A percentile compares a stretch with the other conserved stretches of the same genome.
These are phyloP conservation scores for Ophiostoma pallidulum DNA, from an alignment of 2,329 filamentous ascomycete species.

Conservation along the genomic window DNA sequence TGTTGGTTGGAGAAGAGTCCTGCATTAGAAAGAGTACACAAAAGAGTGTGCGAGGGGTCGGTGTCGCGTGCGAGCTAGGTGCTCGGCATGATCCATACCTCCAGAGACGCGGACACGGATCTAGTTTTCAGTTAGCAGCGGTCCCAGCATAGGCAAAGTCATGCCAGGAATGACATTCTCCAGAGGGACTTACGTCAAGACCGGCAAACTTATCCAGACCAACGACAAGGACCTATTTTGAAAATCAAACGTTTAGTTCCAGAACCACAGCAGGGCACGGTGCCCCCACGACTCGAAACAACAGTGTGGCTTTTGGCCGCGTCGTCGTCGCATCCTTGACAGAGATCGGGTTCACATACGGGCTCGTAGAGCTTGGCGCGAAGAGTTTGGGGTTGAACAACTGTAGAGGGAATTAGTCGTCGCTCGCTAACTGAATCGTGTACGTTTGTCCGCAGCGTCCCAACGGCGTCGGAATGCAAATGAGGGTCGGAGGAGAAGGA, in stretches of 20 bases:
- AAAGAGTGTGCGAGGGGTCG: too few species aligned
- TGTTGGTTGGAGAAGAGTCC: conserved; percentile 28
- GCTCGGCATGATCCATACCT: conserved; percentile 47
- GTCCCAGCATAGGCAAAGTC: neutral
- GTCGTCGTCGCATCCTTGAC: neutral
- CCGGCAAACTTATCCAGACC: conserved; percentile 67
- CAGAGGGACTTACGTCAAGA: conserved; percentile 51
- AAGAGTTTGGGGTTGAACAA: conserved; percentile 19
- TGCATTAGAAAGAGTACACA: conserved; percentile 4
- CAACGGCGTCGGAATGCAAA: neutral
- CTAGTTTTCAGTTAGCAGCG: conserved; percentile 11
- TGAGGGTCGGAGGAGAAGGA: neutral
- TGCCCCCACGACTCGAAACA: too few species aligned
- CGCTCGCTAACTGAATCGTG: too few species aligned
- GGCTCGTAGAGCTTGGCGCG: conserved; percentile 82
- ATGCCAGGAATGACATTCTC: neutral
- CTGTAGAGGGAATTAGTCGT: conserved; percentile 9
- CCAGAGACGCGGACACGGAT: conserved; percentile 94
- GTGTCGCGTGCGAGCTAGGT: neutral
- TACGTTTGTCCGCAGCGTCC: too few species aligned
- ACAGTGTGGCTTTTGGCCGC: neutral
- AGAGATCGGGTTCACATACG: conserved; percentile 21
- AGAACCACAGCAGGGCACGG: neutral
- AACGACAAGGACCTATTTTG: conserved; percentile 62
- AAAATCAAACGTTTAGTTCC: neutral